Percentiles rank a stretch among this genome's conserved stretches.
phyloP scores from a whole-genome alignment of 2,329 filamentous ascomycete genomes.

The Fusarium nurragi region DNA sequence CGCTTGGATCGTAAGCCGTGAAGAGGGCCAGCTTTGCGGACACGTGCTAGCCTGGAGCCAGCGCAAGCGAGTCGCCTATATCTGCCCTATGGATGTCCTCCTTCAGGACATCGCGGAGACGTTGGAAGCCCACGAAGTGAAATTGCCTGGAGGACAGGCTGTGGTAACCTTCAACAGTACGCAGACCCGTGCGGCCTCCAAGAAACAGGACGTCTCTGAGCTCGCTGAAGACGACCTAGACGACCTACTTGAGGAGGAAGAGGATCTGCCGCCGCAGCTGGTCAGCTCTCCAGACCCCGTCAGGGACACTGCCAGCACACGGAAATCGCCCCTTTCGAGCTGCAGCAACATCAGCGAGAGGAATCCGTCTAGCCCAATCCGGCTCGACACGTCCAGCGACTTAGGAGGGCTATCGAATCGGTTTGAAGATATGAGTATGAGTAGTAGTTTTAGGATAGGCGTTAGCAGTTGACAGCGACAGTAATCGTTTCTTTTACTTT shows the following conservation, averaged over 20 bases:
- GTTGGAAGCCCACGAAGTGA: constrained; percentile 74
- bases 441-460: constrained; percentile 45
- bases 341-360: constrained; percentile 27
- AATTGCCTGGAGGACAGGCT: constrained; percentile 70
- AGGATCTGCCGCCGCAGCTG: constrained; percentile 28
- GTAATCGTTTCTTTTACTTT: neutral
- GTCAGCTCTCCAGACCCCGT: constrained; percentile 7
- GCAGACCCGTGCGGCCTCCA: neutral
- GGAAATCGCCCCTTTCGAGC: constrained; percentile 25
- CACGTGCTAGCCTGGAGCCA: constrained; percentile 91
- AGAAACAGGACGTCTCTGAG: constrained; percentile 9
- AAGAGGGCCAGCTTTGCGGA: constrained; percentile 82
- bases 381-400: constrained; percentile 44
- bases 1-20: constrained; percentile 88
- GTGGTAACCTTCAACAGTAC: constrained; percentile 47
- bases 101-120: constrained; percentile 86
- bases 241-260: constrained; percentile 46
- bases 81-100: constrained; percentile 93
- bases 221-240: constrained; percentile 42
- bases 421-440: constrained; percentile 49
- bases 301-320: constrained; percentile 5
- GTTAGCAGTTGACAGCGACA: constrained; percentile 40
- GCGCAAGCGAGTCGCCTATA: constrained; percentile 84
- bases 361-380: constrained; percentile 43
- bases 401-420: constrained; percentile 43